A percentile compares a stretch with the other conserved stretches of the same genome.
Conservation (phyloP, 257 asterid species). For the Solanum piurae region DNA sequence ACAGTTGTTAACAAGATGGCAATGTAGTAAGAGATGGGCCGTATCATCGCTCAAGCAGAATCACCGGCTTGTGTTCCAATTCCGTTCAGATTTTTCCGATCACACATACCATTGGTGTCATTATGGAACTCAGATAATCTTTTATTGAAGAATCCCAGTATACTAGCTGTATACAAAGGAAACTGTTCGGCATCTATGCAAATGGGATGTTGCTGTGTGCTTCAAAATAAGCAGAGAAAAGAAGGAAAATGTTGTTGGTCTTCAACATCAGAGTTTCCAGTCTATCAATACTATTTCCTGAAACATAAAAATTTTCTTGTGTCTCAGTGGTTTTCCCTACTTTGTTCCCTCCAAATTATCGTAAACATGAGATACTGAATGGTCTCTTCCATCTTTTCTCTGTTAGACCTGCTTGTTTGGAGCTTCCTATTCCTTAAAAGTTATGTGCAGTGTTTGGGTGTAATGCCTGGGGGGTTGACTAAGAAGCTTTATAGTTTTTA, state of each 20-base stretch:
- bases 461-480: neutral
- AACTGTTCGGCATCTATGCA: neutral
- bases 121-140: neutral
- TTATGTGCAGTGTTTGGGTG: no score
- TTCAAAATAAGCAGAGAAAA: neutral
- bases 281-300: neutral
- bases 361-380: neutral
- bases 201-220: neutral
- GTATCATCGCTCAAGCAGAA: neutral
- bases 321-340: neutral
- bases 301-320: neutral
- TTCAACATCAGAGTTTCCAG: neutral
- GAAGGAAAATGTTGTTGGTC: neutral
- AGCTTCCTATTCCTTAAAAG: neutral
- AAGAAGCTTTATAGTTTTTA: neutral
- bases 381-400: neutral
- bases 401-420: no score
- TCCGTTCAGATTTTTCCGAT: neutral
- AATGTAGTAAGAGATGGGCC: neutral
- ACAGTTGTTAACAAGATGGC: neutral
- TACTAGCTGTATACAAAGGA: neutral
- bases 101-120: neutral
- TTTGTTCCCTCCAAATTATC: neutral
- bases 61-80: neutral
- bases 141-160: neutral